Evolutionary conservation across 352 stramenopile genomes (phyloP).

Genomic region (Globisporangium viniferum): DNA sequence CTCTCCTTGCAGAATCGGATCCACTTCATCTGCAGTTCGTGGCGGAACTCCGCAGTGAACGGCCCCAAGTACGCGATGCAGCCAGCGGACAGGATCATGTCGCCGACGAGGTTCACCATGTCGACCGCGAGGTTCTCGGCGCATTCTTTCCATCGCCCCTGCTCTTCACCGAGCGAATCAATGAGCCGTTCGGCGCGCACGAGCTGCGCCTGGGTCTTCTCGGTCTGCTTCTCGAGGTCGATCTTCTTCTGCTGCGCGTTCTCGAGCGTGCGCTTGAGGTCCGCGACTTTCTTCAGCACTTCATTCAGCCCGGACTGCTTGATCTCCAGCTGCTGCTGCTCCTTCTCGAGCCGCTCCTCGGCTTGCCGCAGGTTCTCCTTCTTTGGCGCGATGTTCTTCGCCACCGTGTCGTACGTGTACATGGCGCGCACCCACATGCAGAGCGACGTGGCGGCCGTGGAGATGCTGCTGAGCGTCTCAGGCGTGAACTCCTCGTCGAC

Average conservation of each 20-base stretch:
- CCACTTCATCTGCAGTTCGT: conserved; percentile 85
- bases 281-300: conserved; percentile 81
- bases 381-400: conserved; percentile 93
- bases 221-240: conserved; percentile 87
- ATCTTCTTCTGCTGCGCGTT: conserved; percentile 91
- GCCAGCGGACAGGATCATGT: conserved; percentile 91
- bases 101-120: conserved; percentile 90
- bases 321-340: conserved; percentile 82
- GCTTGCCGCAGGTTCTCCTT: conserved; percentile 88
- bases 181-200: conserved; percentile 89
- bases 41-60: conserved; percentile 85
- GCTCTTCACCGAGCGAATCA: conserved; percentile 87
- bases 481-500: conserved; percentile 89
- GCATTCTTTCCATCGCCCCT: conserved; percentile 88
- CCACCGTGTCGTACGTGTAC: conserved; percentile 93
- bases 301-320: conserved; percentile 86
- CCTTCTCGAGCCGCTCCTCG: conserved; percentile 81
- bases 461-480: conserved; percentile 88
- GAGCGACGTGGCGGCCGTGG: conserved; percentile 87
- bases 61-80: conserved; percentile 92
- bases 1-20: conserved; percentile 75
- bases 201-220: conserved; percentile 86
- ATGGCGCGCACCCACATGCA: conserved; percentile 95
- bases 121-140: conserved; percentile 70
- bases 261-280: conserved; percentile 86